Base-by-base conservation (phyloP, 768 basidiomycete species). In the Agaricus sinodeliciosus region DNA sequence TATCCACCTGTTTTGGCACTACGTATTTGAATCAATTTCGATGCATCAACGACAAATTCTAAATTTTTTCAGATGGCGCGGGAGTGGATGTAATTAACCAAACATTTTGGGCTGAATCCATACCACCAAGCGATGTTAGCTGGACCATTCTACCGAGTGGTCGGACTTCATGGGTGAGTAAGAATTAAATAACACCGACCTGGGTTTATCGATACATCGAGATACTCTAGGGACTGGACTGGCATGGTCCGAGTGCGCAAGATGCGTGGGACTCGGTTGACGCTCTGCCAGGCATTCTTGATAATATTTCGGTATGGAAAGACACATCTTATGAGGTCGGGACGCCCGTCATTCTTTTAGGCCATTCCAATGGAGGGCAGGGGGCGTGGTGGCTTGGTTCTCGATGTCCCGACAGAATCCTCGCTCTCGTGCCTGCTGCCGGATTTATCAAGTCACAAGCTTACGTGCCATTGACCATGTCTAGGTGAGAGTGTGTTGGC, bases 341-440 rank as follows among this genome's bases (percentile, higher is more conserved):
- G 26, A 72, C 75, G 2, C 72, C 71, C 26, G 78, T 82, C 7
- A 69, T 86, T n/a, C 61, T 93, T n/a, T 71, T 93, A 31, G 93
- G 94, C 0, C 93, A 96, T 63, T 94, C 92, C 2, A 96, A 96
- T 64, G 93, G 93, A 26, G 93, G 92, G 11, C 94, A 94, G 66
- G 93, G 93, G 0, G 74, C 84, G 2, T 93, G 90, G 88, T 84
- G 91, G 64, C 62, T 87, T 15, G 82, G 87, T 12, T 77, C 83
- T 25, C 73, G 87, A 57, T 87, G 79, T 65, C 92, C 94, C 0
- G 91, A 94, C 63, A 74, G 77, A 49, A 79, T 87, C 9, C 59
- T 84, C 8, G 85, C 78, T 48, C 87, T 82, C 25, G 71, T 92
- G 6, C 83, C 90, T 7, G 90, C 89, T 0, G 82, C 92, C 2